Base-by-base conservation (phyloP, 78 protist species). In the Dictyostelium brefeldianum region DNA sequence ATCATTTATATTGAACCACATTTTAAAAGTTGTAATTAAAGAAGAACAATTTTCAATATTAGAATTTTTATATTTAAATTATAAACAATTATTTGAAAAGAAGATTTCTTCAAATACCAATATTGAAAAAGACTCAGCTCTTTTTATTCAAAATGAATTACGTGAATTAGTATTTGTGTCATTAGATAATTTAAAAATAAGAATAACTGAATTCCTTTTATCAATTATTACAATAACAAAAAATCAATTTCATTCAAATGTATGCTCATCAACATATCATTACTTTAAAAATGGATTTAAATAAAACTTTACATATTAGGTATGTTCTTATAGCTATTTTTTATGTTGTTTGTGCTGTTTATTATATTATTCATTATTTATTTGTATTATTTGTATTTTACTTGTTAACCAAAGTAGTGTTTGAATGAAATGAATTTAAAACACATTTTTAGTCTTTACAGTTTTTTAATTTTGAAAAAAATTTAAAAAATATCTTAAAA, bases 171-270 rank as follows among this genome's bases (percentile, higher is more conserved):
- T 59, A 59, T 59, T 59, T 59, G 7, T 59, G 22, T 59, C 69
- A 10, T 59, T 59, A 22, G 15, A 0, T 2, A 7, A 0, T 22
- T 59, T 22, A 10, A 59, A 59, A 22, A 22, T 59, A 8, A 59
- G 10, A 59, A 0, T 59, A 10, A 59, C 69, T 29, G 22, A 59
- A 22, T 22, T 59, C 10, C 69, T 59, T 15, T 59, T 59, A 9
- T 59, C 69, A 59, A 59, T 22, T 22, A 22, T 59, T 59, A 59
- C 69, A 59, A 59, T 59, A 12, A 59, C 69, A 22, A 59, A 59
- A 59, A 59, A 2, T 10, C 69, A 59, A 59, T 1, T 59, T 1
- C 6, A 59, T 10, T 22, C 6, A 10, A 2, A 59, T 59, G 20
- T 29, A 20, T 22, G 31, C 10, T 3, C 31, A 59, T 29, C 29